phyloP scores from a whole-genome alignment of 1,284 basidiomycete genomes.

The Fomitopsis pinicola region DNA sequence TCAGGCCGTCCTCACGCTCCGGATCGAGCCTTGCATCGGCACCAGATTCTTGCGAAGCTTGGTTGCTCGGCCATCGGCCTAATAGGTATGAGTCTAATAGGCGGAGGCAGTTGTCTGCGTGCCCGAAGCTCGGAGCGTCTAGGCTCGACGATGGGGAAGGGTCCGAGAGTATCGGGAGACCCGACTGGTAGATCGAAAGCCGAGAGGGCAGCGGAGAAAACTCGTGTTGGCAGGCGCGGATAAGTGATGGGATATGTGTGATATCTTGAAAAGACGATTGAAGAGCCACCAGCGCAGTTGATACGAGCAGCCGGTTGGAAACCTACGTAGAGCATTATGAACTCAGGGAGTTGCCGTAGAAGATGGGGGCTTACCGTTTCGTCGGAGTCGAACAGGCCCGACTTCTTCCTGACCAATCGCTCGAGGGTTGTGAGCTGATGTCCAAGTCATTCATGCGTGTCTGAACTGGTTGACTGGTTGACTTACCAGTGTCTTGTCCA shows the following conservation, averaged over 20 bases:
- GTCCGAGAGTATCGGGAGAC: constrained; percentile 36
- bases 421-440: constrained; percentile 29
- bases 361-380: constrained; percentile 33
- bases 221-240: constrained; percentile 32
- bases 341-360: constrained; percentile 7
- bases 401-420: constrained; percentile 42
- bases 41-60: constrained; percentile 12
- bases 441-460: not conserved
- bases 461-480: not conserved
- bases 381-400: constrained; percentile 35
- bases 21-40: constrained; percentile 13
- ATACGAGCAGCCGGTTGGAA: constrained; percentile 50
- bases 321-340: constrained; percentile 32
- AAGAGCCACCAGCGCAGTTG: constrained; percentile 36
- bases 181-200: constrained; percentile 36
- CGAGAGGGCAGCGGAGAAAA: constrained; percentile 35
- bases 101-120: constrained; percentile 51
- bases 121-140: constrained; percentile 37
- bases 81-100: constrained; percentile 62
- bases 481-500: constrained; percentile 44
- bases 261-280: constrained; percentile 34
- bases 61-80: constrained; percentile 41
- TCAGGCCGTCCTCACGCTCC: constrained; percentile 27
- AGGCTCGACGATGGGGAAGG: constrained; percentile 15
- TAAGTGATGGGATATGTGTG: constrained; percentile 29